Evolutionary conservation across 2,329 filamentous ascomycete species (phyloP), one percentile per base, ranked within the genome.

Genomic region (Aschersonia sp.): DNA sequence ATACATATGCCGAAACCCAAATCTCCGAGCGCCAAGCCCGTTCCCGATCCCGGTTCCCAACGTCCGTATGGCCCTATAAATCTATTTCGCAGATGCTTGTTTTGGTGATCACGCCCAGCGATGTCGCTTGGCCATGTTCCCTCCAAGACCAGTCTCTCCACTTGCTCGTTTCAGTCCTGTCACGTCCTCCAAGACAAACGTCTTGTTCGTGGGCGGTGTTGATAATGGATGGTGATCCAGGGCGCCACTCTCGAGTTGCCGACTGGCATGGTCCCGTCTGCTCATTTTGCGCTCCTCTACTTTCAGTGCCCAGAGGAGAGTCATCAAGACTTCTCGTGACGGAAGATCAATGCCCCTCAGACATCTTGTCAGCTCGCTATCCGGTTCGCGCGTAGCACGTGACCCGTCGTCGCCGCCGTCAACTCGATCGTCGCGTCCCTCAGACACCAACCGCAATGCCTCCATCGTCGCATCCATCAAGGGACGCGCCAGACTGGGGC

Each of bases 401-500:
- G 58, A 53, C 58, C 58, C 63, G 58, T 53, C 52, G 55, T 51
- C 50, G 56, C 54, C 55, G 56, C 58, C 62, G 56, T 59, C 67
- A 65, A 68, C 68, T 64, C 61, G 67, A 58, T 68, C 63, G 56
- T 72, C 67, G 58, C 62, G 58, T 68, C 70, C 66, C 65, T 79
- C 68, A 79, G 76, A 78, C 64, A 75, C 76, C 72, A 76, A 81
- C 79, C 79, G 79, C 79, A 83, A 77, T 70, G 74, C 76, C 73
- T 64, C 75, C 76, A 81, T 73, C 77, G 79, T 83, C 79, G 79
- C 79, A 82, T 83, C 78, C 78, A 67, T 68, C 59, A 82, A 70
- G 60, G 79, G 79, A 83, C 79, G 79, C 79, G 79, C 79, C 79
- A 83, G 72, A 65, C 68, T 73, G 75, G 78, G 79, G 79, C 78